phyloP scores from a whole-genome alignment of 805 yeast genomes.

The Ogataea polymorpha region DNA sequence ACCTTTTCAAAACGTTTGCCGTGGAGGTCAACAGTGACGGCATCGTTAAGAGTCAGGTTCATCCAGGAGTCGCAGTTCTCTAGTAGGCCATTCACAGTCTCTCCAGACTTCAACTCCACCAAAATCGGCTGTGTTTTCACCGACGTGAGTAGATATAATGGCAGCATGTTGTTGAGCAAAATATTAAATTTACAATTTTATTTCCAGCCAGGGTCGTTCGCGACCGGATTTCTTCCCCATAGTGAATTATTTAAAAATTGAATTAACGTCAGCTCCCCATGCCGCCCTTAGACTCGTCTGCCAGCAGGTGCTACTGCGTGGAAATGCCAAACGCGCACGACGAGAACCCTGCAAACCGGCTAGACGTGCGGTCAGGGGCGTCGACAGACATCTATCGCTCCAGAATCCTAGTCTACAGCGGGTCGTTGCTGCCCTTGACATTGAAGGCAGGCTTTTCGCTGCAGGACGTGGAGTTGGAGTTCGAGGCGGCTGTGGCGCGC shows the following conservation, averaged over 20 bases:
- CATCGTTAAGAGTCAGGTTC: slow-evolving; percentile 84
- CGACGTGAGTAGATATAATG: slow-evolving; percentile 84
- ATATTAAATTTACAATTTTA: not conserved
- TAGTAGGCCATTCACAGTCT: slow-evolving; percentile 78
- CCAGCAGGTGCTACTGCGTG: slow-evolving; percentile 56
- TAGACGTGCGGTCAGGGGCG: slow-evolving; percentile 68
- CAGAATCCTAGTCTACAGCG: slow-evolving; percentile 64
- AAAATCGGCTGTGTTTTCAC: slow-evolving; percentile 85
- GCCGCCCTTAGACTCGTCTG: slow-evolving; percentile 64
- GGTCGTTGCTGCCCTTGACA: slow-evolving; percentile 56
- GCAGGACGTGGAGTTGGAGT: slow-evolving; percentile 37
- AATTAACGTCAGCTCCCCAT: slow-evolving; percentile 29
- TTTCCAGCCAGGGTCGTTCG: slow-evolving; percentile 3
- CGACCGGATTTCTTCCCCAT: slow-evolving; percentile 7
- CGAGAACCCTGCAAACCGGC: slow-evolving; percentile 48
- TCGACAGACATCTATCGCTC: slow-evolving; percentile 58
- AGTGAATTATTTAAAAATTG: not conserved
- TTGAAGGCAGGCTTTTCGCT: slow-evolving; percentile 38
- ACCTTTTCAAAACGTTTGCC: slow-evolving; percentile 62
- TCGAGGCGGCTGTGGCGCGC: slow-evolving; percentile 23
- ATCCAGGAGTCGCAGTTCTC: slow-evolving; percentile 91
- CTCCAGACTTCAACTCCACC: slow-evolving; percentile 91
- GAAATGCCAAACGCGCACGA: slow-evolving; percentile 51
- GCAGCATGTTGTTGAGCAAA: slow-evolving; percentile 53
- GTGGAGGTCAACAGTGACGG: slow-evolving; percentile 58